Conservation (phyloP, 108 stramenopile species). For the Aurantiochytrium sp. region DNA sequence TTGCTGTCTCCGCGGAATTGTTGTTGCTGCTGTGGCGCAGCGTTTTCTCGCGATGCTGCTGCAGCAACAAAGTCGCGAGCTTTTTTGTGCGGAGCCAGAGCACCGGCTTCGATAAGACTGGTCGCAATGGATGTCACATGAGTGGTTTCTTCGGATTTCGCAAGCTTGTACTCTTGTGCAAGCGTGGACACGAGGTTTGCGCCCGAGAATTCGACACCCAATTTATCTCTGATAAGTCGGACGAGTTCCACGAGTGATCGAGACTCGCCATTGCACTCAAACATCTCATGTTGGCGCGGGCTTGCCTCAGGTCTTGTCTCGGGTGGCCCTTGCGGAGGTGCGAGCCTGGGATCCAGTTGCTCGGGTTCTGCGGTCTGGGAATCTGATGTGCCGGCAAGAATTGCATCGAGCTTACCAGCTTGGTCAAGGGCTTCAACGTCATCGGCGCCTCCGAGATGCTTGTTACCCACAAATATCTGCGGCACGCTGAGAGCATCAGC, state of each 20-base stretch:
- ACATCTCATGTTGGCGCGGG: neutral
- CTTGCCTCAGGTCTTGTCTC: neutral
- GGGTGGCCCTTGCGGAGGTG: neutral
- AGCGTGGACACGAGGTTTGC: neutral
- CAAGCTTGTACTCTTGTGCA: too few species aligned
- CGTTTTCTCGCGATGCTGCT: too few species aligned
- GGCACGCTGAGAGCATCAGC: neutral
- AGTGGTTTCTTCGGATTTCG: too few species aligned
- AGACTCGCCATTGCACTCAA: neutral
- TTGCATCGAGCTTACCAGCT: neutral
- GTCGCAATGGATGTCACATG: too few species aligned
- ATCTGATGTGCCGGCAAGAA: neutral
- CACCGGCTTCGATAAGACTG: too few species aligned
- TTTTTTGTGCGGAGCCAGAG: too few species aligned
- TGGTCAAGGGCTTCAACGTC: neutral
- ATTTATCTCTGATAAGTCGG: neutral
- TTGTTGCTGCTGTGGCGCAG: neutral
- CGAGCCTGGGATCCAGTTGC: too few species aligned
- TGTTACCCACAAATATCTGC: neutral
- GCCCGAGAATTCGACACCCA: neutral
- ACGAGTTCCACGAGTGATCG: neutral
- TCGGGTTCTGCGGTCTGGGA: too few species aligned
- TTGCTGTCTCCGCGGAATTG: neutral
- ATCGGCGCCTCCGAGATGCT: neutral
- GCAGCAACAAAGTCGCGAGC: too few species aligned